phyloP scores from a whole-genome alignment of 2,329 filamentous ascomycete genomes.

The Cladophialophora immunda region DNA sequence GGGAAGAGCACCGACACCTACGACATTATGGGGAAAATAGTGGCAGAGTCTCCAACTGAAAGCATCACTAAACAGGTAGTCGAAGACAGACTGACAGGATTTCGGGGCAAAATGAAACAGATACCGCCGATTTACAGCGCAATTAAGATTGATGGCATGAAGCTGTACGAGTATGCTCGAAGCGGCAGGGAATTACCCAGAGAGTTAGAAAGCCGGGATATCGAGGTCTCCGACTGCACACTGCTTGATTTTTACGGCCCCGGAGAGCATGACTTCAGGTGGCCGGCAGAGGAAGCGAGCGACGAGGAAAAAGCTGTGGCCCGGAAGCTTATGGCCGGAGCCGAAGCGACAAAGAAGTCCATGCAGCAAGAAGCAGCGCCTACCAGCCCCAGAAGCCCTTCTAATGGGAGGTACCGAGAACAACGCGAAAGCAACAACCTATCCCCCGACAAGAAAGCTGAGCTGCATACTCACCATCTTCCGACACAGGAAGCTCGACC shows the following conservation, averaged over 20 bases:
- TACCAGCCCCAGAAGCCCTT: slow-evolving; percentile 12
- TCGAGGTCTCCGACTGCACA: slow-evolving; percentile 80
- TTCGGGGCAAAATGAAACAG: slow-evolving; percentile 86
- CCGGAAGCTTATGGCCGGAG: slow-evolving; percentile 67
- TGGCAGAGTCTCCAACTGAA: slow-evolving; percentile 69
- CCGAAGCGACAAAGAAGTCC: slow-evolving; percentile 36
- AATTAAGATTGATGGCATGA: slow-evolving; percentile 90
- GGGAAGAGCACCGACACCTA: slow-evolving; percentile 94
- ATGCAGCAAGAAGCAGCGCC: slow-evolving; percentile 10
- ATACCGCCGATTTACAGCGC: slow-evolving; percentile 93
- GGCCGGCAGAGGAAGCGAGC: slow-evolving; percentile 81
- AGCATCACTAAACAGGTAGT: slow-evolving; percentile 83
- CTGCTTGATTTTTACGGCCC: slow-evolving; percentile 84
- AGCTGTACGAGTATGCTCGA: slow-evolving; percentile 93
- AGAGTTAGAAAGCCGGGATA: slow-evolving; percentile 81
- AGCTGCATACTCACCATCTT: slow-evolving; percentile 40
- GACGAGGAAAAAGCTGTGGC: slow-evolving; percentile 78
- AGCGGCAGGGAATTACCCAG: slow-evolving; percentile 86
- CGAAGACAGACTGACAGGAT: slow-evolving; percentile 76
- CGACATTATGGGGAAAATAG: slow-evolving; percentile 83
- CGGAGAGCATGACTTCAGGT: slow-evolving; percentile 79
- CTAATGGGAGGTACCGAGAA: slow-evolving; percentile 33
- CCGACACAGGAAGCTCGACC: slow-evolving; percentile 30
- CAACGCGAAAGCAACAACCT: slow-evolving; percentile 30
- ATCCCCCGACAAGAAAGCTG: slow-evolving; percentile 38